Conservation (phyloP, 2,329 filamentous ascomycete genomes). For the Fusarium dlaminii region DNA sequence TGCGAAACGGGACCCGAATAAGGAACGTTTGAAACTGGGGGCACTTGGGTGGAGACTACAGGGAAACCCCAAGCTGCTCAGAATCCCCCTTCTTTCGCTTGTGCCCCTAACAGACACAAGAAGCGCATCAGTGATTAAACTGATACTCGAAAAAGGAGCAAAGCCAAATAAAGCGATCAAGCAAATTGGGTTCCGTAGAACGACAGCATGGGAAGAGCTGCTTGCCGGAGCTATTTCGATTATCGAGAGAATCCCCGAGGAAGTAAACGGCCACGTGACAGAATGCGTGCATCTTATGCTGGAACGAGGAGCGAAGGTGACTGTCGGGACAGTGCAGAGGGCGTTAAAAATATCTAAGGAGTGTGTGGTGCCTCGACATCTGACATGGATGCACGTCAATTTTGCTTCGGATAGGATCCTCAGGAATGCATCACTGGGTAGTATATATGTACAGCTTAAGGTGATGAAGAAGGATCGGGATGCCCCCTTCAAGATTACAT, state of each 20-base stretch:
- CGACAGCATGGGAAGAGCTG: neutral
- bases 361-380: rapidly evolving
- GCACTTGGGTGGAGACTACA: neutral
- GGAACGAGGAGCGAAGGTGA: neutral
- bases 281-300: constrained; percentile 3
- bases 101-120: rapidly evolving
- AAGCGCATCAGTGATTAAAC: neutral
- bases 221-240: neutral
- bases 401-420: rapidly evolving
- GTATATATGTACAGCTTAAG: neutral
- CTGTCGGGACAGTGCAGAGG: neutral
- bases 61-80: neutral
- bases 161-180: neutral
- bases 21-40: neutral
- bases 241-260: rapidly evolving
- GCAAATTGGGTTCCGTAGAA: rapidly evolving
- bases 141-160: neutral
- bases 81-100: neutral
- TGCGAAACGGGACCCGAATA: neutral
- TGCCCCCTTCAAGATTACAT: neutral
- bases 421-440: neutral
- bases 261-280: neutral
- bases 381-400: rapidly evolving
- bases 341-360: neutral
- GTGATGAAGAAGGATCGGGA: neutral